Percentiles rank a stretch among this genome's conserved stretches.
phyloP scores from a whole-genome alignment of 2,329 filamentous ascomycete species.

The Ascochyta rabiei region DNA sequence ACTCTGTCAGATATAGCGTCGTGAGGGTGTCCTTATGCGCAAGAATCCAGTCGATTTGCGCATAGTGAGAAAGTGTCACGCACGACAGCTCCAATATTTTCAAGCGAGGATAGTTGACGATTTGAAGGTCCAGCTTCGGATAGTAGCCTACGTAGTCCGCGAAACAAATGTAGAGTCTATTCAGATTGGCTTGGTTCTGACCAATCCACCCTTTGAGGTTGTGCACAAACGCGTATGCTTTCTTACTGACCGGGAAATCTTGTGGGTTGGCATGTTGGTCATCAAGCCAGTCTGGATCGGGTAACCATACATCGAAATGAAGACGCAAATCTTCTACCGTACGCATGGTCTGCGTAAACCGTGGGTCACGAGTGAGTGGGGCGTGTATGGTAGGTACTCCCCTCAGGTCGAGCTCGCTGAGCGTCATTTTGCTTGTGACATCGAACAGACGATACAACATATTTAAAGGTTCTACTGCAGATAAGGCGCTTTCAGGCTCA shows the following conservation, averaged over 20 bases:
- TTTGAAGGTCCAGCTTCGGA: not conserved
- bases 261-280: not conserved
- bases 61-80: not conserved
- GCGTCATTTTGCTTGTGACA: not conserved
- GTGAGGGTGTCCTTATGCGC: not conserved
- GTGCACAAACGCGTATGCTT: not conserved
- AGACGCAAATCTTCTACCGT: not conserved
- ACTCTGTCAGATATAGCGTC: not conserved
- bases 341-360: not conserved
- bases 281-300: too few relatives aligned
- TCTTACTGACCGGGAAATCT: not conserved
- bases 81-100: not conserved
- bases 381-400: not conserved
- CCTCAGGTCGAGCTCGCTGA: not conserved
- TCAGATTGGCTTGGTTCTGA: not conserved
- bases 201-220: not conserved
- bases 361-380: not conserved
- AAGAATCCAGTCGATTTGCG: not conserved
- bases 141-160: not conserved
- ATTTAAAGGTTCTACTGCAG: not conserved
- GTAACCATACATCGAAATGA: not conserved
- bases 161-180: not conserved
- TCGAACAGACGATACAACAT: not conserved
- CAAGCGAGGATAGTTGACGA: not conserved
- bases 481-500: too few relatives aligned